These are phyloP conservation scores for Ustilago lituana DNA, from an alignment of 1,284 basidiomycete species.

Conservation along the genomic window DNA sequence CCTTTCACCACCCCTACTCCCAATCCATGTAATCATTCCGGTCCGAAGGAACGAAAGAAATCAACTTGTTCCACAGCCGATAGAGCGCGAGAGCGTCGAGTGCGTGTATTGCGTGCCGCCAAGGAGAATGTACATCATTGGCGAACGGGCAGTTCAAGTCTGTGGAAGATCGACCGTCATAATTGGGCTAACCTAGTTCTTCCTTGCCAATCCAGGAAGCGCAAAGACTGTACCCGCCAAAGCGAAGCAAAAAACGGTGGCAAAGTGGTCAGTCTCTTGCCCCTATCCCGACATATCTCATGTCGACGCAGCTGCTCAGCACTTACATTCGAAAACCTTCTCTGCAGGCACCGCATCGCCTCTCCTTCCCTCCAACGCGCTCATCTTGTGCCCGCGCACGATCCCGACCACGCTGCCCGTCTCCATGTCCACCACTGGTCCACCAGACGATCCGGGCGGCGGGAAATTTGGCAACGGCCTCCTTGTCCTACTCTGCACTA, in stretches of 20 bases:
- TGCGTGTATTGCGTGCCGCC: no score
- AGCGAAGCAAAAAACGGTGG: not conserved
- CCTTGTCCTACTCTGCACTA: slow-evolving; percentile 24
- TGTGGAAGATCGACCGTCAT: no score
- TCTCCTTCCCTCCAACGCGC: slow-evolving; percentile 71
- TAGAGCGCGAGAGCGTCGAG: no score
- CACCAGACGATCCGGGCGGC: slow-evolving; percentile 77
- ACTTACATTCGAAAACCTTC: slow-evolving; percentile 72
- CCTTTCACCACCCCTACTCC: no score
- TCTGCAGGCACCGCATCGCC: slow-evolving; percentile 79
- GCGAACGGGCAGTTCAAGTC: no score
- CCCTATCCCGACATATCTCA: no score
- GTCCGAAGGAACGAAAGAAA: no score
- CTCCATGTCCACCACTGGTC: slow-evolving; percentile 76
- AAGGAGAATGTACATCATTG: no score
- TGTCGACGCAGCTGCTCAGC: not conserved
- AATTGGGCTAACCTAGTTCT: slow-evolving; percentile 19
- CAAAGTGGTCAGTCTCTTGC: no score
- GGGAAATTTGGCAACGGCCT: slow-evolving; percentile 69
- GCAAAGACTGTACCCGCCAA: slow-evolving; percentile 48
- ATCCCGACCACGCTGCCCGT: slow-evolving; percentile 77
- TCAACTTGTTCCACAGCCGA: no score
- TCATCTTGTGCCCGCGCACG: slow-evolving; percentile 75
- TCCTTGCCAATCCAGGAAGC: slow-evolving; percentile 57
- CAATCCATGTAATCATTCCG: no score